Conservation (phyloP, 2,329 filamentous ascomycete species). For the Fonsecaea monophora region DNA sequence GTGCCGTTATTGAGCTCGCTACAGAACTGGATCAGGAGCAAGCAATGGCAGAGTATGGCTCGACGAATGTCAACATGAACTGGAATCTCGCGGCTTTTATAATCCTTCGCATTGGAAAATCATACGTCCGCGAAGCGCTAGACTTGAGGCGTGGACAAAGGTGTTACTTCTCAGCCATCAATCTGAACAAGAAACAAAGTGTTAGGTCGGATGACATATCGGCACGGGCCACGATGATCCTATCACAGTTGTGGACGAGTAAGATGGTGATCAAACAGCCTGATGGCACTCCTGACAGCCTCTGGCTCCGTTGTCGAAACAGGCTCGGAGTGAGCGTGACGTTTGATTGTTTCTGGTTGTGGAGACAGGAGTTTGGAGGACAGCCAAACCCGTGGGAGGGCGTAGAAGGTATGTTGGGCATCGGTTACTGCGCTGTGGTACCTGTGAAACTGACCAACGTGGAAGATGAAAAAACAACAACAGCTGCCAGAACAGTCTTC, state of each 20-base stretch:
- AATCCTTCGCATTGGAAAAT: conserved; percentile 26
- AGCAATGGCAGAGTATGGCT: conserved; percentile 17
- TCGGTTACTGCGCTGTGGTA: background rate
- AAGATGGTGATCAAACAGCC: conserved; percentile 23
- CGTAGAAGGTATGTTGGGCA: conserved; percentile 20
- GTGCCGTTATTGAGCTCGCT: conserved; percentile 19
- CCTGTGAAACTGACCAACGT: conserved; percentile 1
- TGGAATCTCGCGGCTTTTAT: conserved; percentile 25
- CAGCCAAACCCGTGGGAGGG: conserved; percentile 27
- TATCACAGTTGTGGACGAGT: conserved; percentile 33
- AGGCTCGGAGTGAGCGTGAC: conserved; percentile 28
- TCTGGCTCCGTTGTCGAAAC: conserved; percentile 28
- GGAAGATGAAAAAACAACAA: conserved; percentile 19
- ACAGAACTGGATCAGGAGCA: conserved; percentile 21
- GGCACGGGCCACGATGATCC: conserved; percentile 25
- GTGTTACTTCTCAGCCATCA: conserved; percentile 30
- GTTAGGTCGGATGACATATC: conserved; percentile 27
- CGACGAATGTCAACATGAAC: conserved; percentile 11
- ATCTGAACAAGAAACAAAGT: conserved; percentile 27
- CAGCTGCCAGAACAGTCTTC: conserved; percentile 1
- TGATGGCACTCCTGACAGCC: conserved; percentile 25
- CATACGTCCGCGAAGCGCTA: conserved; percentile 13
- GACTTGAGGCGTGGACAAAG: conserved; percentile 25
- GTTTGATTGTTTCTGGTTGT: conserved; percentile 33
- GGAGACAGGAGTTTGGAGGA: conserved; percentile 29